Conservation (phyloP, 2,329 filamentous ascomycete genomes). For the Nigrograna mackinnonii region DNA sequence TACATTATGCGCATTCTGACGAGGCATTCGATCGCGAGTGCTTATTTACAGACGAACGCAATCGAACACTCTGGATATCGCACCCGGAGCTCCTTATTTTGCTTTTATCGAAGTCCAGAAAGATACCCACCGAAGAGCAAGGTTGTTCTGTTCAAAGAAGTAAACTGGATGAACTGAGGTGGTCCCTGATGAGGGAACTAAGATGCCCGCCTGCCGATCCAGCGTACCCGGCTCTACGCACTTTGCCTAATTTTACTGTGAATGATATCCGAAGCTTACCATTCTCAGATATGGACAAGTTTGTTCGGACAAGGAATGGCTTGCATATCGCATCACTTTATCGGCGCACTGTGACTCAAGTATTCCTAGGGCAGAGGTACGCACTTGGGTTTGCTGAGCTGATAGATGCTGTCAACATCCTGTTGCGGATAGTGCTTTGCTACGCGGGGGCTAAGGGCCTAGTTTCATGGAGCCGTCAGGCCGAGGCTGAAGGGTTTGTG, state of each 20-base stretch:
- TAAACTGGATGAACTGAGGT: slow-evolving; percentile 33
- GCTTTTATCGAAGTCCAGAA: slow-evolving; percentile 16
- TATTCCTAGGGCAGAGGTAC: slow-evolving; percentile 48
- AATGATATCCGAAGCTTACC: slow-evolving; percentile 43
- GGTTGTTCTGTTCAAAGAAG: slow-evolving; percentile 3
- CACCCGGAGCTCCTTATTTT: slow-evolving; percentile 54
- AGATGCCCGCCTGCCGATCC: slow-evolving; percentile 45
- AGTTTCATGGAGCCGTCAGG: slow-evolving; percentile 10
- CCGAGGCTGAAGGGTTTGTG: neutral
- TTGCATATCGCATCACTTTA: slow-evolving; percentile 32
- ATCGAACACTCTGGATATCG: slow-evolving; percentile 61
- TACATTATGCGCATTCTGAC: slow-evolving; percentile 64
- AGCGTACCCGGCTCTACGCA: slow-evolving; percentile 36
- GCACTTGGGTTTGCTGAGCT: slow-evolving; percentile 41
- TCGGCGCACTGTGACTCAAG: slow-evolving; percentile 39
- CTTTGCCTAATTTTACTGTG: slow-evolving; percentile 13
- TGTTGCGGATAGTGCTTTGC: slow-evolving; percentile 66
- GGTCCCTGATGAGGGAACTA: slow-evolving; percentile 39
- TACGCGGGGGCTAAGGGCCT: slow-evolving; percentile 25
- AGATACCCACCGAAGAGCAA: slow-evolving; percentile 39
- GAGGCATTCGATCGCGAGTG: slow-evolving; percentile 66
- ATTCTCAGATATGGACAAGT: slow-evolving; percentile 45
- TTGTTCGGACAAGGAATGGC: slow-evolving; percentile 25
- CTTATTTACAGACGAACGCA: slow-evolving; percentile 55
- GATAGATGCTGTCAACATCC: slow-evolving; percentile 71